Percentiles rank a stretch among this genome's conserved stretches.
These are phyloP conservation scores for Melastoma malabathricum DNA, from an alignment of 345 rosid species.

Conservation along the genomic window DNA sequence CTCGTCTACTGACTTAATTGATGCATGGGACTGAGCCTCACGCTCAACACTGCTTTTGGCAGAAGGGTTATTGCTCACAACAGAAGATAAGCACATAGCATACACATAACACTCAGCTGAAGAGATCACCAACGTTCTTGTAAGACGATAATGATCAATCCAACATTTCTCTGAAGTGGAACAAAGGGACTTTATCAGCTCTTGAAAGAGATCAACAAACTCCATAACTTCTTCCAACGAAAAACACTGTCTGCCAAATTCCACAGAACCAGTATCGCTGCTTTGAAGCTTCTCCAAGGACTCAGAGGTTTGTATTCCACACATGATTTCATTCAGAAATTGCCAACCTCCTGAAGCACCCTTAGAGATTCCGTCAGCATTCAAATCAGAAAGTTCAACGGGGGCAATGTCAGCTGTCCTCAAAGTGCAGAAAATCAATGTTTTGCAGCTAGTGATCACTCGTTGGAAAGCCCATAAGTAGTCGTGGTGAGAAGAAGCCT, in stretches of 20 bases:
- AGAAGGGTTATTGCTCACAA: conserved; percentile 19
- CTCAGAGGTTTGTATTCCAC: conserved; percentile 14
- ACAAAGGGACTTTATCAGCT: conserved; percentile 32
- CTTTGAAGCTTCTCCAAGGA: conserved; percentile 15
- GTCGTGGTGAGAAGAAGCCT: conserved; percentile 49
- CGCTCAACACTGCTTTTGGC: conserved; percentile 9
- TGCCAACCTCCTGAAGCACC: conserved; percentile 4
- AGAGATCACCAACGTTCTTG: conserved; percentile 37
- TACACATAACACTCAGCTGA: conserved; percentile 47
- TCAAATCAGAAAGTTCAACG: conserved; percentile 18
- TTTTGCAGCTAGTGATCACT: conserved; percentile 48
- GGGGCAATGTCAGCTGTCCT: conserved; percentile 27
- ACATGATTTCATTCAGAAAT: conserved; percentile 37
- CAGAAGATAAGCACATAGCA: conserved; percentile 40
- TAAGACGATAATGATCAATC: conserved; percentile 48
- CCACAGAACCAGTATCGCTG: conserved; percentile 8
- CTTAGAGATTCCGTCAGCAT: conserved; percentile 13
- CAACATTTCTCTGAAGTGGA: conserved; percentile 47
- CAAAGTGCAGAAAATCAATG: conserved; percentile 29
- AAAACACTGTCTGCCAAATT: conserved; percentile 17
- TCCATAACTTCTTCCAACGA: conserved; percentile 35
- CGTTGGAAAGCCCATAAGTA: conserved; percentile 55
- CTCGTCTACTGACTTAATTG: conserved; percentile 19
- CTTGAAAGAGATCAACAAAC: conserved; percentile 36
- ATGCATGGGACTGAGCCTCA: conserved; percentile 9